A percentile compares a stretch with the other conserved stretches of the same genome.
Evolutionary conservation across 2,329 filamentous ascomycete genomes (phyloP).

Genomic region (Lizonia empirigonia): DNA sequence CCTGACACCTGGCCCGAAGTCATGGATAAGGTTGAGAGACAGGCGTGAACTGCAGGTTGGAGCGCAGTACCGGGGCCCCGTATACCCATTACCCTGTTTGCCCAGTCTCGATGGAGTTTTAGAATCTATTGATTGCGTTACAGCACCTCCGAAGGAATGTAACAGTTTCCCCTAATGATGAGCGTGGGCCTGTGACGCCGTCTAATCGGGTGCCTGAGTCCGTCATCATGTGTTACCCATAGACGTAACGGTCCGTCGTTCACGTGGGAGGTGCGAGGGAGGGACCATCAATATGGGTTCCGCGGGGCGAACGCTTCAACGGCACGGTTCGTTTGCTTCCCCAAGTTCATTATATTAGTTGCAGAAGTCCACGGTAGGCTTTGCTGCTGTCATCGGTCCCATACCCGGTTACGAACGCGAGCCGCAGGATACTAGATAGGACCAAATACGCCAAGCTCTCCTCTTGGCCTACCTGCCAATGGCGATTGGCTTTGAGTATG

Average conservation of each 20-base stretch:
- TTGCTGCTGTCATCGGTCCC: constrained; percentile 14
- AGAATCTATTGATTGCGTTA: constrained; percentile 27
- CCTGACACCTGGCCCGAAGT: constrained; percentile 39
- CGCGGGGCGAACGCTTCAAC: constrained; percentile 23
- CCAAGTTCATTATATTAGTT: constrained; percentile 23
- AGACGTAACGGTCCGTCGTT: constrained; percentile 16
- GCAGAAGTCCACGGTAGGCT: constrained; percentile 18
- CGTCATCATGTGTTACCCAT: constrained; percentile 6
- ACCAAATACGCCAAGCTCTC: not conserved
- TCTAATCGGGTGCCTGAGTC: constrained; percentile 4
- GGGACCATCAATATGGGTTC: constrained; percentile 8
- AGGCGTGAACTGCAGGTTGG: constrained; percentile 36
- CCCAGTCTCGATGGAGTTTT: constrained; percentile 8
- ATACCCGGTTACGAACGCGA: constrained; percentile 5
- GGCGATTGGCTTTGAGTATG: not conserved
- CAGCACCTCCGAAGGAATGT: constrained; percentile 30
- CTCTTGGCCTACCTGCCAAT: not conserved
- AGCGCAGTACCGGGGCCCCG: constrained; percentile 20
- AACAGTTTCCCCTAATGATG: constrained; percentile 27
- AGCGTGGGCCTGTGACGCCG: constrained; percentile 13
- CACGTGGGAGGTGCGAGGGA: constrained; percentile 15
- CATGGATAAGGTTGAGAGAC: constrained; percentile 43
- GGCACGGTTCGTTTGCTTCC: constrained; percentile 9
- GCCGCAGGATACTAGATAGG: constrained; percentile 2
- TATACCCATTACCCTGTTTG: constrained; percentile 24